Percentiles rank a stretch among this genome's conserved stretches.
Evolutionary conservation across 1,139 yeast species (phyloP).

Genomic region (Pichia sp.): DNA sequence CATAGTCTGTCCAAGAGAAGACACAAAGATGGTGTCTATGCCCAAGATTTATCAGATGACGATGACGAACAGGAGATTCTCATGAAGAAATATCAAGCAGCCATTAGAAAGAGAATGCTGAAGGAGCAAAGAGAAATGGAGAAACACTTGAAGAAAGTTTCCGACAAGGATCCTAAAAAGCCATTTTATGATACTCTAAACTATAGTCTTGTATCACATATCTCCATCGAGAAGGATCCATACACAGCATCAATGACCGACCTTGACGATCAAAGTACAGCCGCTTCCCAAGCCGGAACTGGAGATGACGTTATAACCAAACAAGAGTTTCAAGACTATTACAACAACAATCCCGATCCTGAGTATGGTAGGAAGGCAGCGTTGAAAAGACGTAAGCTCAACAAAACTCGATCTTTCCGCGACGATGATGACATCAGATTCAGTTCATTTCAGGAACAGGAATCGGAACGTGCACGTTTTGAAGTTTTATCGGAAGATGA

Average conservation of each 20-base stretch:
- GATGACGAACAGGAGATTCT: conserved; percentile 49
- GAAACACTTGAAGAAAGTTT: conserved; percentile 34
- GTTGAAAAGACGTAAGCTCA: conserved; percentile 17
- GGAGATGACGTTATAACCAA: conserved; percentile 12
- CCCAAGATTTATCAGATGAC: conserved; percentile 59
- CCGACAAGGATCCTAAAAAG: conserved; percentile 19
- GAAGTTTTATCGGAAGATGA: conserved; percentile 7
- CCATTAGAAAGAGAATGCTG: conserved; percentile 29
- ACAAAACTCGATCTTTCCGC: conserved; percentile 15
- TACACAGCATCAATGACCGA: conserved; percentile 10
- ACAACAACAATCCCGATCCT: neutral
- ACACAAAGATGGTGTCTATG: conserved; percentile 45
- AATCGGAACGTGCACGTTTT: conserved; percentile 3
- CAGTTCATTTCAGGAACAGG: conserved; percentile 12
- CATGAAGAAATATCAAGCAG: conserved; percentile 28
- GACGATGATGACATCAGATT: conserved; percentile 31
- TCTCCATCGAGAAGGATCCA: conserved; percentile 11
- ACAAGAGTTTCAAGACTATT: conserved; percentile 6
- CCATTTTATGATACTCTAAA: conserved; percentile 13
- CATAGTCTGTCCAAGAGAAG: conserved; percentile 71
- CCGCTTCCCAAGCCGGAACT: conserved; percentile 29
- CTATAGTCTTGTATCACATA: conserved; percentile 11
- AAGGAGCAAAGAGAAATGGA: conserved; percentile 47
- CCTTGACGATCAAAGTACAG: conserved; percentile 25
- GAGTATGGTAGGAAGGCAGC: conserved; percentile 8